Evolutionary conservation across 257 asterid species (phyloP).

Genomic region (Verbascum thapsus): DNA sequence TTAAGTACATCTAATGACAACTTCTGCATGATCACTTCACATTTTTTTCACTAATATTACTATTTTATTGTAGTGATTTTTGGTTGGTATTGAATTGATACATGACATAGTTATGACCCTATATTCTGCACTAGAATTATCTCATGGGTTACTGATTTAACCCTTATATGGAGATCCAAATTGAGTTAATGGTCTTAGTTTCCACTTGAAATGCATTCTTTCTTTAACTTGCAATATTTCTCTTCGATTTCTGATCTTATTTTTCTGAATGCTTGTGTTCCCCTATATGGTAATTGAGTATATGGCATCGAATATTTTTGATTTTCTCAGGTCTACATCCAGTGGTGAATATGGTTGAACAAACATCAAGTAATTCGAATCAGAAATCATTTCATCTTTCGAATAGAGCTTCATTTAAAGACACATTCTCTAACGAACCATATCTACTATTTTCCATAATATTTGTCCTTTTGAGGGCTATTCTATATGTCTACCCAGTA

Average conservation of each 20-base stretch:
- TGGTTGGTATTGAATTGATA: slow-evolving; percentile 1
- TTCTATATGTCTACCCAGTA: slow-evolving; percentile 49
- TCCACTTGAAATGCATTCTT: slow-evolving; percentile 10
- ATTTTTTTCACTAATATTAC: too few species aligned
- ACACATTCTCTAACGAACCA: slow-evolving; percentile 44
- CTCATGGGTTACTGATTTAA: too few species aligned
- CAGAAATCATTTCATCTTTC: slow-evolving; percentile 24
- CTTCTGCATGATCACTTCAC: too few species aligned
- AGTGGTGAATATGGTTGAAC: slow-evolving; percentile 39
- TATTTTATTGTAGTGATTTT: too few species aligned
- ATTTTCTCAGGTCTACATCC: slow-evolving; percentile 48
- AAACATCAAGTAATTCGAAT: slow-evolving; percentile 24
- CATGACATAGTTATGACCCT: too few species aligned
- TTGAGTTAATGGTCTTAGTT: neutral
- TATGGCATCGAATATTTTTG: slow-evolving; percentile 18
- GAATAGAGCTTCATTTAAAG: slow-evolving; percentile 46
- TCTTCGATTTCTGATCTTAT: neutral
- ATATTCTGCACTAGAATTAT: too few species aligned
- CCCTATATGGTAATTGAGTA: too few species aligned
- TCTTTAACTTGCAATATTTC: slow-evolving; percentile 2
- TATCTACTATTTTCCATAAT: slow-evolving; percentile 47
- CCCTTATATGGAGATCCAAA: neutral
- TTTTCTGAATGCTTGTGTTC: slow-evolving; percentile 19
- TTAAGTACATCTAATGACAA: too few species aligned
- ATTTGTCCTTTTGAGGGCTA: slow-evolving; percentile 51